Base-by-base conservation (phyloP, 306 rosid species). In the Pueraria montana region DNA sequence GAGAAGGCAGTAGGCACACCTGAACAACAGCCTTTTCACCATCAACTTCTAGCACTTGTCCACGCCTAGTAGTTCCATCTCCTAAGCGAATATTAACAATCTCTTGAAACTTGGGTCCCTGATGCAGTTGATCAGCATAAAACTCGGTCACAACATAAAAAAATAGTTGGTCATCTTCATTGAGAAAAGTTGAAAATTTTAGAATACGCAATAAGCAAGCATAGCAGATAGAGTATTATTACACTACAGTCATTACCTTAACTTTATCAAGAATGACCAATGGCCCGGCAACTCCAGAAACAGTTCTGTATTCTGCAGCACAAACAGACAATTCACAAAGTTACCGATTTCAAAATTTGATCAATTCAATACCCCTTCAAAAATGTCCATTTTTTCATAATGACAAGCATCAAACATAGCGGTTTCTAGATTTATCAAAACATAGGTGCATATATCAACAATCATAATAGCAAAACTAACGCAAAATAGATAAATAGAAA, bases 251-350 rank as follows among this genome's bases (percentile, higher is more conserved):
- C 58, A 84, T 40, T 81, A 94, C 99, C 98, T 96, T 96, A 53
- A 96, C 99, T 92, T 96, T 96, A 5, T 96, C 98, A 66, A 96
- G 98, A 84, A 96, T 96, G 72, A 96, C 99, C 86, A 96, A 85
- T 21, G 99, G 99, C 75, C 99, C 99, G 53, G 99, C 99, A 86
- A 96, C 98, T 36, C 99, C 99, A 74, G 99, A 96, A 72, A 96
- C 99, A 74, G 99, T 96, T 91, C 99, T 91, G 80, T 96, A 96
- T 84, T 94, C 98, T 96, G 96, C 81, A 89, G 73, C 72, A 80
- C 20, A 45, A 80, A 80, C 18, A 61, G 3, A 50, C 62, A 69
- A 74, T 34, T 46, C 62, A 62, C 11, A 45, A 85, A 20, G 52
- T 53, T 67, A 73, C 53, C 49, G 53, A 48, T 56, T 76, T 52